Base-by-base conservation (phyloP, 2,329 filamentous ascomycete species). In the Sporothrix globosa region DNA sequence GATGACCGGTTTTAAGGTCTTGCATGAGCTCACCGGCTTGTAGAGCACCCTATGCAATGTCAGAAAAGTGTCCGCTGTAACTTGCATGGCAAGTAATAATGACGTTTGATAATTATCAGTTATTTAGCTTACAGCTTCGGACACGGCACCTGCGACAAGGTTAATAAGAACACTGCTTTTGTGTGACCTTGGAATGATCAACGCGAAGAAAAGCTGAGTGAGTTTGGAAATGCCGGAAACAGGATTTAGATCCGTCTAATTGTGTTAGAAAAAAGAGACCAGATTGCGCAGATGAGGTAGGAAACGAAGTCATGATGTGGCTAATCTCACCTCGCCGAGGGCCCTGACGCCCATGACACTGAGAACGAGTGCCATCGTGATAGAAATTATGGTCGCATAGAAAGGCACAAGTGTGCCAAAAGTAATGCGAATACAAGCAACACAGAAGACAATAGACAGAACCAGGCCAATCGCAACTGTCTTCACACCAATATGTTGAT, bases 11-110 rank as follows among this genome's bases (percentile, higher is more conserved):
- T 80, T 99, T 99, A 41, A 99, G 86, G 78, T 99, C 96, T 78
- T 99, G 96, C 87, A 99, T 92, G 69, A 99, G 88, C 79, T 99
- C 96, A 10, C 96, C 96, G 2, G 96, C 95, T 82, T 99, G 96
- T 4, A 98, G 84, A 3, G 96, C 96, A 5, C 96, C 84, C 80
- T 63, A 27, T 19, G 39, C 1, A 95, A 3, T 3, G 27, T 69
- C 48, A 58, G 39, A 95, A 52, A 17, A 14, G 24, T 50, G 9
- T 97, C 83, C 5, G 94, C 95, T 9, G 93, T 83, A 79, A 82
- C 21, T 17, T 21, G 14, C 19, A 60, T 7, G 21, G 52, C 14
- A 44, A 21, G 5, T 52, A 5, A 13, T 30, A 34, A 21, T 39
- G 41, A 14, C 48, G 14, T 54, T 46, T 11, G 1, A n/a, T 6